Evolutionary conservation across 2,329 filamentous ascomycete genomes (phyloP).

Genomic region (Orbilia blumenaviensis): DNA sequence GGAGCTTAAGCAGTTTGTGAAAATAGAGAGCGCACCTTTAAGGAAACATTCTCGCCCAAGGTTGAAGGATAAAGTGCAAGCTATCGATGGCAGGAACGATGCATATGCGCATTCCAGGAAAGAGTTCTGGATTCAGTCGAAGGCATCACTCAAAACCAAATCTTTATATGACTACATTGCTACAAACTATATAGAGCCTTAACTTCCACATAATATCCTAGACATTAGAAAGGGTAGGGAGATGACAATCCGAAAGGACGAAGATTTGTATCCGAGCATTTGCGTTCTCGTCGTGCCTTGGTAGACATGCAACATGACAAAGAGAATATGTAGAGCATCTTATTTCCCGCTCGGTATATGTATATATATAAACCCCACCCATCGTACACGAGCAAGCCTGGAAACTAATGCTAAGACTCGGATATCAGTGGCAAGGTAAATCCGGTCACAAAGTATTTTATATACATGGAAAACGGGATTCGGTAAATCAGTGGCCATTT

Average conservation of each 20-base stretch:
- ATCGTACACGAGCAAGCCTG: too few relatives aligned
- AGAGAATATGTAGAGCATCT: not conserved
- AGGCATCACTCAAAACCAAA: not conserved
- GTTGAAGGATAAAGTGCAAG: conserved; percentile 6
- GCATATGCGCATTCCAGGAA: conserved; percentile 37
- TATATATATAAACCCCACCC: too few relatives aligned
- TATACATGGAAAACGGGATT: not conserved
- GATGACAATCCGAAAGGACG: not conserved
- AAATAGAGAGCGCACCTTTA: conserved; percentile 5
- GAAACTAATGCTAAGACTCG: not conserved
- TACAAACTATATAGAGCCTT: too few relatives aligned
- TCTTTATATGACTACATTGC: too few relatives aligned
- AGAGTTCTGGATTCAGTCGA: conserved; percentile 19
- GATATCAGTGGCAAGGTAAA: conserved; percentile 27
- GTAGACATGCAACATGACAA: conserved; percentile 1
- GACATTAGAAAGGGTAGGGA: conserved; percentile 13
- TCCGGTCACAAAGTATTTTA: not conserved
- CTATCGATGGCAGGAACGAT: conserved; percentile 1
- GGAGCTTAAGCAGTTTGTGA: not conserved
- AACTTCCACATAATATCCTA: too few relatives aligned
- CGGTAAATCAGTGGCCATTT: conserved; percentile 20
- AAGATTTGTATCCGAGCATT: not conserved
- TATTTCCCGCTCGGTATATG: conserved; percentile 22
- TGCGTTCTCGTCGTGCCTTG: not conserved
- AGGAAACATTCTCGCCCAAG: conserved; percentile 9